Base-by-base conservation (phyloP, 1,284 basidiomycete species). In the Naganishia albida region DNA sequence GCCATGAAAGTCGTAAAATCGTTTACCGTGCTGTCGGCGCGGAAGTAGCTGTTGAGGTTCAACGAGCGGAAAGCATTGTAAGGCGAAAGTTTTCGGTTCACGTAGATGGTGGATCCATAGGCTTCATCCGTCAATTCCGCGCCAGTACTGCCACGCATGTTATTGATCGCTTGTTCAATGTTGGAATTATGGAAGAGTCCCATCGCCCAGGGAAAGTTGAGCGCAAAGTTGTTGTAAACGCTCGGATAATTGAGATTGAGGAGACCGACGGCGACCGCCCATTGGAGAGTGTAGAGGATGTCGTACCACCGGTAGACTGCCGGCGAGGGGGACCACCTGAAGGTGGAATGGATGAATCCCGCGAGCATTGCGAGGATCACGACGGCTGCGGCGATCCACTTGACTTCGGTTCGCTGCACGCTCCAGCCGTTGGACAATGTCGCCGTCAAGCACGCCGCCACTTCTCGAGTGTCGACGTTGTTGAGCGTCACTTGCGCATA, bases 401-500 rank as follows among this genome's bases (percentile, higher is more conserved):
- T 84, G 15, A 92, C 93, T 2, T 84, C 86, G 3, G 80, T 75
- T 76, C 91, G 89, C 66, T 86, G 85, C 0, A 87, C 85, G 1
- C 91, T 90, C 85, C 88, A 88, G 12, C 94, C 93, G 74, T 98
- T 99, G 23, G 90, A 87, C 3, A 98, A 81, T 0, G 93, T 95
- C 8, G 92, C 86, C 77, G 95, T 92, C 3, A 98, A 83, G 72
- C 94, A 99, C 0, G 92, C 91, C 51, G 88, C 90, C 66, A 90
- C 82, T 4, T 86, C 78, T 51, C 86, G 85, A 1, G 88, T 88
- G 53, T 81, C 80, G 43, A 85, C 82, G 68, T 91, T 86, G 0
- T 82, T 84, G 26, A 98, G 83, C 10, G 87, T 85, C 59, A 99
- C 81, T 69, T 91, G 89, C 0, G 87, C 93, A 70, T 87, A 92